These are phyloP conservation scores for Conidiobolus incongruus DNA, from an alignment of 371 early-diverging fungal genomes.

Conservation along the genomic window DNA sequence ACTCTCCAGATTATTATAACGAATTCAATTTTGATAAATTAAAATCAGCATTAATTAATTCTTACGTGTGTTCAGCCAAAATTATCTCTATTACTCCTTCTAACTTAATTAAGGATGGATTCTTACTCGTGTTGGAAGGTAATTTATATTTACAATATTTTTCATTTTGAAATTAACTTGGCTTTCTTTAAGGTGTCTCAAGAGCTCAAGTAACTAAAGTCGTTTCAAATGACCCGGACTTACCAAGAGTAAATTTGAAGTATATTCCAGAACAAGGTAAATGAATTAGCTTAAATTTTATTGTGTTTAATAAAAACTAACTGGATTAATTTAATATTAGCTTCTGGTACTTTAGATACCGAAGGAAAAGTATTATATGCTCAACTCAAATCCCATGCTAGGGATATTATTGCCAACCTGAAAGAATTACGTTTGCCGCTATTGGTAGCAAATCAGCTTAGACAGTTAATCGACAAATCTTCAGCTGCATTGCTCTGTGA, in stretches of 20 bases:
- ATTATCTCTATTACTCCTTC: neutral
- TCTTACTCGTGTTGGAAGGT: conserved; percentile 2
- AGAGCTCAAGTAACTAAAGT: conserved; percentile 13
- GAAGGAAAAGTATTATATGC: conserved; percentile 19
- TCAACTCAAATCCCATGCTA: conserved; percentile 27
- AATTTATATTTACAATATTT: no score
- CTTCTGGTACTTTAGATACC: neutral
- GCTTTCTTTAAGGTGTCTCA: no score
- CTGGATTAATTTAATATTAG: no score
- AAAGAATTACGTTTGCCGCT: conserved; percentile 45
- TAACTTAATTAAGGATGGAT: neutral
- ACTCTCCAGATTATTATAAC: no score
- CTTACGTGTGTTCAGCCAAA: neutral
- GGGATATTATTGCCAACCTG: conserved; percentile 27
- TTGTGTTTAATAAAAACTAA: conserved; percentile 5
- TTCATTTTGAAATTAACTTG: no score
- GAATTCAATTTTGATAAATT: no score
- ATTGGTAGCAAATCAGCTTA: conserved; percentile 30
- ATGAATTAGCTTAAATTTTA: conserved; percentile 1
- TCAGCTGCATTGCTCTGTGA: conserved; percentile 41
- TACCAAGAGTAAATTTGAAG: conserved; percentile 12
- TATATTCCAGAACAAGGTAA: conserved; percentile 11
- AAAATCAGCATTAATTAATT: neutral
- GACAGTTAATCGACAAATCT: conserved; percentile 35
- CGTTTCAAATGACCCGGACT: conserved; percentile 6